A percentile compares a stretch with the other conserved stretches of the same genome.
phyloP scores from a whole-genome alignment of 176 grass and related monocot species.

The Hyparrhenia diplandra region DNA sequence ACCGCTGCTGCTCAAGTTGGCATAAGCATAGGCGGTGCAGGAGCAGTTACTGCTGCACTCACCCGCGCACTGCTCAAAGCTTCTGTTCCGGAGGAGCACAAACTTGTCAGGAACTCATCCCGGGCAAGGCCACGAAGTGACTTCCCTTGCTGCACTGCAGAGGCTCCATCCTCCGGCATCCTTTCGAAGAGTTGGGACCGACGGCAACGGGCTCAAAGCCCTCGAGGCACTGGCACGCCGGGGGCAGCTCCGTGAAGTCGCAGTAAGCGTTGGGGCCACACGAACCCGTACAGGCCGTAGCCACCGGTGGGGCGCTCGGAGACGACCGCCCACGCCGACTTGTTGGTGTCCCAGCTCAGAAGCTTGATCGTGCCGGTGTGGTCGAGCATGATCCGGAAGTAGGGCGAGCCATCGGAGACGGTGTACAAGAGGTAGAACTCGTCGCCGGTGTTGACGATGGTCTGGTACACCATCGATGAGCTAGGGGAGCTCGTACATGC shows the following conservation, averaged over 20 bases:
- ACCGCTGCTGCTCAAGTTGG: not conserved
- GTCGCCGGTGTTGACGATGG: not conserved
- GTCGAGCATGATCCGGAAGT: not conserved
- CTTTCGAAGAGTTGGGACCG: not conserved
- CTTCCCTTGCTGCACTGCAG: constrained; percentile 19
- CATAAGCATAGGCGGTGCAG: constrained; percentile 40
- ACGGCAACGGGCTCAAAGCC: constrained; percentile 29
- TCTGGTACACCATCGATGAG: not conserved
- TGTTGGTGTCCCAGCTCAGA: constrained; percentile 3
- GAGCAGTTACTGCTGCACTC: constrained; percentile 51
- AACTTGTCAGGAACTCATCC: constrained; percentile 36
- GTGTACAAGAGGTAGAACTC: not conserved
- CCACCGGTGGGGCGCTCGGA: not conserved
- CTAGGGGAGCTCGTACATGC: not conserved
- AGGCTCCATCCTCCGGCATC: constrained; percentile 22
- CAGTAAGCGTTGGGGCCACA: constrained; percentile 45
- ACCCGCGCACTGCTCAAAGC: constrained; percentile 21
- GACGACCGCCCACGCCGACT: not conserved
- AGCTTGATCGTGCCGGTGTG: not conserved
- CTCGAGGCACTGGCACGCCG: constrained; percentile 33
- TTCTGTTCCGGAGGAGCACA: constrained; percentile 27
- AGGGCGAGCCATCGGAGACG: constrained; percentile 3
- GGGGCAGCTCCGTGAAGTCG: not conserved
- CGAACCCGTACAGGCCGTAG: not conserved
- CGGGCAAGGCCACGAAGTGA: constrained; percentile 20